Base-by-base conservation (phyloP, 805 yeast species). In the Zygoascus bituminiphila region DNA sequence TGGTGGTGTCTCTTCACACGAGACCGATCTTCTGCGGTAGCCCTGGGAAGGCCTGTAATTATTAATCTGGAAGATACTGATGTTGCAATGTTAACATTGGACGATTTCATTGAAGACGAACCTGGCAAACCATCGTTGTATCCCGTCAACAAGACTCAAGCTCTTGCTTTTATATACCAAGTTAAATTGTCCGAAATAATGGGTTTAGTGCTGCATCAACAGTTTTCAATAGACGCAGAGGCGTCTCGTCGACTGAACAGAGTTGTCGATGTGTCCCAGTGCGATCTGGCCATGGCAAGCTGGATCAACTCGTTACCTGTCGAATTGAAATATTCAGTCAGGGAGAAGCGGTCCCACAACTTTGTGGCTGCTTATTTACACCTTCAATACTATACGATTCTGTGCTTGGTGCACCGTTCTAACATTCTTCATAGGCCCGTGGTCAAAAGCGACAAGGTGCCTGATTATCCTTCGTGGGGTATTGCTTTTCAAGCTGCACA, bases 401-500 rank as follows among this genome's bases (percentile, higher is more conserved):
- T 84, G 47, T 81, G 83, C 55, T 67, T 83, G 54, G 76, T 82
- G 24, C 93, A 84, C 59, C 72, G 88, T 48, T 78, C 87, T 5
- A 82, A 82, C 57, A 76, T 82, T 44, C 55, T 60, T n/a, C 61
- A 62, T 54, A 15, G 42, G 15, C 42, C 24, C 4, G 25, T n/a
- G 6, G 61, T 62, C 53, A 57, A 46, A 20, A 20, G 43, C 40
- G 52, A 41, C 24, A 47, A 43, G 5, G 25, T 42, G 8, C 52
- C 52, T 5, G 53, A 54, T 2, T 80, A 79, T 60, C 86, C 87
- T 5, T 77, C 84, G n/a, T 79, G 86, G 82, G 86, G 88, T 8
- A 82, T 84, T 49, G 84, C 88, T 2, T 84, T 83, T 70, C 87
- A 82, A 62, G 85, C 89, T 0, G 88, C 93, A 0, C 77, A 85